Evolutionary conservation across 345 rosid species (phyloP), one percentile per base, ranked within the genome.

Genomic region (Aquilaria yunnanensis): DNA sequence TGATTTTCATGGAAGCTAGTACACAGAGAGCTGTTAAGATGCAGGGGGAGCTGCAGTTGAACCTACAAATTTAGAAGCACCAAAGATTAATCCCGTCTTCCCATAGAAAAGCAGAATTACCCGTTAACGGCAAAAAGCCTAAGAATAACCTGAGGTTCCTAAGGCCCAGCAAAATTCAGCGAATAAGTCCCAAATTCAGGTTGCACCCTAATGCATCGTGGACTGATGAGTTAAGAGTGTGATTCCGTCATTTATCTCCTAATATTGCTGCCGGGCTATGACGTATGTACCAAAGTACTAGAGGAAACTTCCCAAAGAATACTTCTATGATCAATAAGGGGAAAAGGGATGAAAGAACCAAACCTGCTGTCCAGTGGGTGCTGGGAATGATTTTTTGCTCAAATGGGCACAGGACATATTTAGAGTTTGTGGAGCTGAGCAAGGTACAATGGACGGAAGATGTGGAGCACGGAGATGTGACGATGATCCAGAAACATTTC

Each of bases 301-400:
- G 43, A 37, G 43, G 43, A 7, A 37, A 37, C 4, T 37, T 37
- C 5, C 7, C 4, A 37, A 3, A 37, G 7, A 7, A 37, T 3
- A 37, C 1, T 37, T 37, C 4, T 3, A 37, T 3, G 7, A 37
- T 37, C 43, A 53, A 61, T 12, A 12, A 13, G 37, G 30, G 3
- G 12, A 52, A 54, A 56, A 51, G 23, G 3, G 2, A 37, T 37
- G 7, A 37, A 37, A 37, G 43, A 37, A 64, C 12, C 59, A 57
- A 69, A 88, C 97, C 96, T 91, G 96, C 43, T 37, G 43, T 37
- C 43, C 7, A 10, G 76, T 62, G 45, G 71, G 66, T 34, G 79
- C 56, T 51, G 86, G 43, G 43, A 37, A 63, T 48, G 94, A 71
- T 72, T 63, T 67, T 54, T 75, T 84, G 47, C 64, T 80, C 4